phyloP scores from a whole-genome alignment of 257 asterid genomes.

The Salvia splendens region DNA sequence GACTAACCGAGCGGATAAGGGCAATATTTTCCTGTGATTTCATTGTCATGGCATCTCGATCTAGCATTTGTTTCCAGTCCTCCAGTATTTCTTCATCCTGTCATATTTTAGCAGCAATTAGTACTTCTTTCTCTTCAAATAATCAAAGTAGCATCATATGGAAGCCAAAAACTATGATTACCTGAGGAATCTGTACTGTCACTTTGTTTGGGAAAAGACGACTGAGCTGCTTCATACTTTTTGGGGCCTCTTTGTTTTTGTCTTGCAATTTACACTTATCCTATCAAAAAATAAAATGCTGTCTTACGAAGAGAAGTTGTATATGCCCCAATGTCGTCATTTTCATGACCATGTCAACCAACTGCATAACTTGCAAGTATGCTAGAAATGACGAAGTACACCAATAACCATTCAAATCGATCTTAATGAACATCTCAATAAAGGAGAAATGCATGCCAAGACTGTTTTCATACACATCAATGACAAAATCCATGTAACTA shows the following conservation, averaged over 20 bases:
- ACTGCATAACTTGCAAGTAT: no score
- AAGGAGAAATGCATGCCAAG: background rate
- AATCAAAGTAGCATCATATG: conserved; percentile 19
- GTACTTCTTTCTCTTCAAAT: background rate
- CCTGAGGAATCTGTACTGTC: conserved; percentile 85
- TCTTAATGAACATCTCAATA: no score
- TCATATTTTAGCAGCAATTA: conserved; percentile 22
- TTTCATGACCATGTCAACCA: no score
- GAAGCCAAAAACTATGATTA: conserved; percentile 33
- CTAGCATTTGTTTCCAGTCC: conserved; percentile 83
- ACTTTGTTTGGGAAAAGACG: conserved; percentile 95
- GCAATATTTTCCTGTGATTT: conserved; percentile 71
- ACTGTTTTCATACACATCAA: background rate
- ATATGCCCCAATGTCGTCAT: background rate
- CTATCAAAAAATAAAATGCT: conserved; percentile 39
- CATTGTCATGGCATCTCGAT: conserved; percentile 76
- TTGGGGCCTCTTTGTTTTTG: conserved; percentile 72
- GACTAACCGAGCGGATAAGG: conserved; percentile 73
- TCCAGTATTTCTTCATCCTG: conserved; percentile 73
- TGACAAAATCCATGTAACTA: background rate
- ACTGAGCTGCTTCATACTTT: conserved; percentile 71
- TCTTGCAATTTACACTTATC: conserved; percentile 79
- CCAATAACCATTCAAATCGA: no score
- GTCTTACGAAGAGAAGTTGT: no score
- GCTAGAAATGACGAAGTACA: no score